These are phyloP conservation scores for Flaveria trinervia DNA, from an alignment of 129 eudicot genomes.

Conservation along the genomic window DNA sequence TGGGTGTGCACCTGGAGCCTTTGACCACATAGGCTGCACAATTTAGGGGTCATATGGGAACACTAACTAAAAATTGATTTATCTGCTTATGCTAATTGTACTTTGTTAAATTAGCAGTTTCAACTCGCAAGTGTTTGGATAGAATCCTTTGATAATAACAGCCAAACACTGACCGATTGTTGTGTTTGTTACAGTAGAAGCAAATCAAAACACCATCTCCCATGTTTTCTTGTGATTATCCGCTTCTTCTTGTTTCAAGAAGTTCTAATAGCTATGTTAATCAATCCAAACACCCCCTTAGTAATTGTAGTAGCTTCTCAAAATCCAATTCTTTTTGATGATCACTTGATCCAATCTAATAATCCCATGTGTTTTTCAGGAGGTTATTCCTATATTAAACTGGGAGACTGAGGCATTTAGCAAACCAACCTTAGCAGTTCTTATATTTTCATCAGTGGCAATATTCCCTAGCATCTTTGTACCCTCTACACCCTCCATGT, in stretches of 20 bases:
- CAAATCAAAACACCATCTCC: too few relatives aligned
- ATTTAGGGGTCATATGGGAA: too few relatives aligned
- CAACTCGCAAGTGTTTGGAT: too few relatives aligned
- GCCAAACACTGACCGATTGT: not conserved
- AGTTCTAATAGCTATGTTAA: not conserved
- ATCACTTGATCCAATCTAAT: not conserved
- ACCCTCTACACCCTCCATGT: slow-evolving; percentile 89
- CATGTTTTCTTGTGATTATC: too few relatives aligned
- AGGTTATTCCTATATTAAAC: slow-evolving; percentile 65
- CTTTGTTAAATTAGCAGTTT: too few relatives aligned
- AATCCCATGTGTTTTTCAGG: slow-evolving; percentile 46
- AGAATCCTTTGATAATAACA: too few relatives aligned
- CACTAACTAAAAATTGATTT: too few relatives aligned
- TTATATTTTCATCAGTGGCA: slow-evolving; percentile 64
- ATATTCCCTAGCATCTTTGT: slow-evolving; percentile 62
- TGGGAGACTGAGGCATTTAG: slow-evolving; percentile 84
- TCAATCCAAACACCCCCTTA: not conserved
- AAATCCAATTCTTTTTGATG: not conserved
- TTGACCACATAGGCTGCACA: too few relatives aligned
- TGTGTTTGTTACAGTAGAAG: not conserved
- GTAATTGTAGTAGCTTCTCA: not conserved
- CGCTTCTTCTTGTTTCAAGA: too few relatives aligned
- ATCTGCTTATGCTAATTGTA: too few relatives aligned
- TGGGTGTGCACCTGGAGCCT: too few relatives aligned
- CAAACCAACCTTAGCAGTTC: slow-evolving; percentile 56